Percentiles rank a stretch among this genome's conserved stretches.
phyloP scores from a whole-genome alignment of 306 rosid species.

The Ochetophila trinervis region DNA sequence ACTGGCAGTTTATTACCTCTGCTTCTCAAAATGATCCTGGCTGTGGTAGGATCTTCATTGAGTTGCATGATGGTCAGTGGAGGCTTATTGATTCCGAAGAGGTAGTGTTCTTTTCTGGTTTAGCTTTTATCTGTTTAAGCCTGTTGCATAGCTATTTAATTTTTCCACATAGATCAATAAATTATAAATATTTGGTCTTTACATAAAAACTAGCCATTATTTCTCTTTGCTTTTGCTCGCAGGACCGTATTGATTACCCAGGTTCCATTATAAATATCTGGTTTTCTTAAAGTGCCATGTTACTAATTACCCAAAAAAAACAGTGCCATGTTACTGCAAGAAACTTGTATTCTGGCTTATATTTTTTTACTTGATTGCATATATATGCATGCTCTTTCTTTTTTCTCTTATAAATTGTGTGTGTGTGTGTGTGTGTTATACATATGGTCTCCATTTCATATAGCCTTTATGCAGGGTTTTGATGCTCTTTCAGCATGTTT shows the following conservation, averaged over 20 bases:
- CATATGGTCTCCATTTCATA: constrained; percentile 8
- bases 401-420: constrained; percentile 3
- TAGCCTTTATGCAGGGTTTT: constrained; percentile 51
- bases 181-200: background rate
- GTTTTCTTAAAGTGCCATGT: constrained; percentile 2
- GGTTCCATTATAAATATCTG: background rate
- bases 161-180: background rate
- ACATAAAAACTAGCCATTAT: background rate
- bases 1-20: constrained; percentile 70
- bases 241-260: no score
- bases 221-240: no score
- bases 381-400: background rate
- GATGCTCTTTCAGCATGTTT: constrained; percentile 64
- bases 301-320: no score
- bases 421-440: background rate
- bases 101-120: constrained; percentile 35
- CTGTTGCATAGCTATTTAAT: background rate
- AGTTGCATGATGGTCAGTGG: constrained; percentile 62
- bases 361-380: background rate
- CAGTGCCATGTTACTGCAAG: background rate
- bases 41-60: constrained; percentile 78
- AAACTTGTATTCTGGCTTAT: background rate
- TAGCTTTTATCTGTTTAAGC: no score
- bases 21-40: constrained; percentile 73
- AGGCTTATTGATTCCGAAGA: constrained; percentile 70